These are phyloP conservation scores for Pestalotiopsis sp. DNA, from an alignment of 2,329 filamentous ascomycete genomes.

Conservation along the genomic window DNA sequence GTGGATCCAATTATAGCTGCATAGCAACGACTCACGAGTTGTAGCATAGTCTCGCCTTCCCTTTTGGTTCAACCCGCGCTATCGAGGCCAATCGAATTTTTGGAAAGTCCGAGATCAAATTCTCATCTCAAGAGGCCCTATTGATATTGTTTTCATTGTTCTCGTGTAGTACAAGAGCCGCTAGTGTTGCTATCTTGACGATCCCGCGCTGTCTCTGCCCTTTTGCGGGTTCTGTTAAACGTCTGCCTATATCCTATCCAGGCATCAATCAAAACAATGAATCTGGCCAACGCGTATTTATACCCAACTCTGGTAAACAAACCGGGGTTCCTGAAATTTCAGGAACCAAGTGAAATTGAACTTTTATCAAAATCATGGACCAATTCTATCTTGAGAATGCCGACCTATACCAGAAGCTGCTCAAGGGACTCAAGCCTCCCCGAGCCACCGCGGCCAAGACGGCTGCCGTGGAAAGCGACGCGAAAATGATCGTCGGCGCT, in stretches of 20 bases:
- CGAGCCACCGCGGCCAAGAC: constrained; percentile 2
- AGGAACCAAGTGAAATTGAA: not conserved
- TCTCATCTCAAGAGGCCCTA: no score
- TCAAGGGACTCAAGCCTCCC: constrained; percentile 29
- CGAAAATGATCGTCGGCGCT: constrained; percentile 39
- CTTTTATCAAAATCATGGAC: constrained; percentile 30
- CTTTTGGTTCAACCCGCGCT: no score
- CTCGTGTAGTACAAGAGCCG: no score
- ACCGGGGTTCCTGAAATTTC: not conserved
- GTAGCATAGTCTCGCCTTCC: no score
- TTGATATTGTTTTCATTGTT: no score
- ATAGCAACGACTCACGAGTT: no score
- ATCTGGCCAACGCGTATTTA: not conserved
- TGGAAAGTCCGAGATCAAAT: no score
- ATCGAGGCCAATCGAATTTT: no score
- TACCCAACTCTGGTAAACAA: not conserved
- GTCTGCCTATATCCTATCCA: not conserved
- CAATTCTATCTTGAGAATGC: constrained; percentile 35
- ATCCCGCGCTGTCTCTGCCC: no score
- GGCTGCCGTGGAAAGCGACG: constrained; percentile 13
- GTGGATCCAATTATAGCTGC: no score
- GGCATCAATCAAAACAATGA: not conserved
- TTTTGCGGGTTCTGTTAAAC: no score
- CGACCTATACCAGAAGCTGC: constrained; percentile 30
- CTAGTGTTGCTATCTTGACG: no score